phyloP scores from a whole-genome alignment of 202 grass and related monocot species.

The Digitaria exilis region DNA sequence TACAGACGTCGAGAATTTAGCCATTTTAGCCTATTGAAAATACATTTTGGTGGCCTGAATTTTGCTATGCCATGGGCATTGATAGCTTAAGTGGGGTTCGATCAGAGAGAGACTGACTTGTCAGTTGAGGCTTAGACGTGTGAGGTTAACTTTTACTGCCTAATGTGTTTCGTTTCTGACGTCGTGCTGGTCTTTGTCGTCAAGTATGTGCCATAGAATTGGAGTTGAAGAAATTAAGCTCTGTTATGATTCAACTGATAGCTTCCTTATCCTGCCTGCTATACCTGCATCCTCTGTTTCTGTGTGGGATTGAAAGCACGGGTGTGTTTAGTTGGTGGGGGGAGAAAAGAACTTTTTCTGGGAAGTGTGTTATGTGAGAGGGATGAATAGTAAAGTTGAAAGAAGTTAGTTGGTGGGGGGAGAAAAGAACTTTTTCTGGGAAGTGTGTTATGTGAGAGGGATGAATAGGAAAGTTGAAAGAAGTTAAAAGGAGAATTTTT shows the following conservation, averaged over 20 bases:
- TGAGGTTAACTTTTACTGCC: background rate
- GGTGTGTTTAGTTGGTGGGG: no score
- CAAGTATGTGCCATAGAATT: background rate
- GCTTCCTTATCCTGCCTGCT: background rate
- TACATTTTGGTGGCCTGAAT: background rate
- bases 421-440: no score
- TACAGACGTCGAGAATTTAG: background rate
- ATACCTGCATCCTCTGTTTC: background rate
- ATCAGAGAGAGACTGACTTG: background rate
- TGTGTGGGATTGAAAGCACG: no score
- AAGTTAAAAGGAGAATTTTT: no score
- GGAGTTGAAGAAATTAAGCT: background rate
- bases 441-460: no score
- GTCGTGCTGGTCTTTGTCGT: background rate
- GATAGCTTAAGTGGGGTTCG: background rate
- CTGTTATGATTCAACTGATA: background rate
- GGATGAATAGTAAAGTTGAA: no score
- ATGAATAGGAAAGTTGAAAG: no score
- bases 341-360: no score
- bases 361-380: no score
- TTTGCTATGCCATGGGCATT: slow-evolving; percentile 20
- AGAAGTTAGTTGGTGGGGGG: no score
- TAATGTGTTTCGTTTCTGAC: background rate
- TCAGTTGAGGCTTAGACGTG: background rate
- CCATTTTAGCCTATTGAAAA: background rate